Evolutionary conservation across 768 basidiomycete species (phyloP).

Genomic region (Grammothele lineata): DNA sequence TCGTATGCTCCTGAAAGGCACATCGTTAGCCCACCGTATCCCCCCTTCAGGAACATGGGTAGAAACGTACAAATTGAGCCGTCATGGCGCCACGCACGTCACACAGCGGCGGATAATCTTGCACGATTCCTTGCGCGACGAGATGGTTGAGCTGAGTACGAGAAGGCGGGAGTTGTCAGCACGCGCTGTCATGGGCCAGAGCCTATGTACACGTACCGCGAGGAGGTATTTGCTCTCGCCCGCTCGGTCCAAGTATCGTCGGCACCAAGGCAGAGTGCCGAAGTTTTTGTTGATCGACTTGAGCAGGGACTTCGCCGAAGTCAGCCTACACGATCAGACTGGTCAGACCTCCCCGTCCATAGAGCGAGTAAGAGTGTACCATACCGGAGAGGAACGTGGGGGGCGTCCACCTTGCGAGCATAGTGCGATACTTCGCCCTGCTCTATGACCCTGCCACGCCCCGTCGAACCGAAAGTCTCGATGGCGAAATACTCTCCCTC

Average conservation of each 20-base stretch:
- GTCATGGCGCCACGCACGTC: conserved; percentile 88
- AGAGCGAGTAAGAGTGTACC: conserved; percentile 23
- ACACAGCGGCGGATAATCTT: conserved; percentile 89
- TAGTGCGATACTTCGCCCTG: conserved; percentile 96
- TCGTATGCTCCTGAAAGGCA: conserved; percentile 72
- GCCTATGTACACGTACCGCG: conserved; percentile 68
- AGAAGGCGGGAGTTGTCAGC: conserved; percentile 1
- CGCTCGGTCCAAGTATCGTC: conserved; percentile 87
- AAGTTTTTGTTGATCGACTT: conserved; percentile 90
- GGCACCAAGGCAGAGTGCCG: conserved; percentile 92
- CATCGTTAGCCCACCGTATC: too few relatives aligned
- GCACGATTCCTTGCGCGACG: conserved; percentile 83
- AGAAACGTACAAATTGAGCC: conserved; percentile 72
- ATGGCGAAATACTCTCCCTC: conserved; percentile 99
- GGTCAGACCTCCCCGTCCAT: neutral
- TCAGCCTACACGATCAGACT: conserved; percentile 46
- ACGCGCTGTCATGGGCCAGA: neutral
- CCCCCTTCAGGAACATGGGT: neutral
- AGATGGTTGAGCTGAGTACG: conserved; percentile 74
- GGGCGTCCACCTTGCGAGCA: conserved; percentile 66
- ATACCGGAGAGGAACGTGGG: conserved; percentile 71
- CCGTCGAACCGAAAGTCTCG: conserved; percentile 98
- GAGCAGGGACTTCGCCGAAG: conserved; percentile 80
- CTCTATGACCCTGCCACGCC: conserved; percentile 83
- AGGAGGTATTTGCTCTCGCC: conserved; percentile 94